Base-by-base conservation (phyloP, 768 basidiomycete species). In the Pleurotus citrinopileatus region DNA sequence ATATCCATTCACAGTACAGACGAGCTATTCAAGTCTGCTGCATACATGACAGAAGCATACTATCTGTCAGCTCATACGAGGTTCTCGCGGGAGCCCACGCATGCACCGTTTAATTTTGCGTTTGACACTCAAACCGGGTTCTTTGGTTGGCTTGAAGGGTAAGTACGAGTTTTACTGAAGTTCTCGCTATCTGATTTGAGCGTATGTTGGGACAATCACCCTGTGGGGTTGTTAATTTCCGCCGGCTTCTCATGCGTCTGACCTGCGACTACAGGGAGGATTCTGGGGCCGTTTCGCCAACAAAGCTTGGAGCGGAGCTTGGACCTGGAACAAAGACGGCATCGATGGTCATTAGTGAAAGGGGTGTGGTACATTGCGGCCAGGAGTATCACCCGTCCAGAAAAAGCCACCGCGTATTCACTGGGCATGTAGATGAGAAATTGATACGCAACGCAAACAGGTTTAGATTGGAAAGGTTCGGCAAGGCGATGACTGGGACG, bases 71-170 rank as follows among this genome's bases (percentile, higher is more conserved):
- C 65, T n/a, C 44, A 59, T 20, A 70, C 68, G 9, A 66, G 67
- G 25, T 66, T 66, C 28, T 75, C 71, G 3, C 63, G 60, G 20
- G 74, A 79, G 42, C 78, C 80, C 10, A 80, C 79, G 44, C 73
- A 74, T 25, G 76, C 86, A 3, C 87, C 89, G 0, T 91, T 91
- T 62, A 88, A 86, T 61, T 73, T 84, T 59, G 89, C 89, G 9
- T 90, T 91, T 61, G 71, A 73, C 70, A 63, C 61, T 60, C 67
- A 53, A 60, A 72, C 71, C 4, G 77, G 78, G 1, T 89, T 79
- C 61, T 91, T 91, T 59, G 81, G 79, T 17, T 91, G 89, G 89
- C 71, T 91, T 4, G 89, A 91, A 65, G 80, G 80, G 17, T 51
- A 23, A 51, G 48, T n/a, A 12, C 48, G 19, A 7, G 13, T 34